These are phyloP conservation scores for Aquilaria yunnanensis DNA, from an alignment of 345 rosid species.

Conservation along the genomic window DNA sequence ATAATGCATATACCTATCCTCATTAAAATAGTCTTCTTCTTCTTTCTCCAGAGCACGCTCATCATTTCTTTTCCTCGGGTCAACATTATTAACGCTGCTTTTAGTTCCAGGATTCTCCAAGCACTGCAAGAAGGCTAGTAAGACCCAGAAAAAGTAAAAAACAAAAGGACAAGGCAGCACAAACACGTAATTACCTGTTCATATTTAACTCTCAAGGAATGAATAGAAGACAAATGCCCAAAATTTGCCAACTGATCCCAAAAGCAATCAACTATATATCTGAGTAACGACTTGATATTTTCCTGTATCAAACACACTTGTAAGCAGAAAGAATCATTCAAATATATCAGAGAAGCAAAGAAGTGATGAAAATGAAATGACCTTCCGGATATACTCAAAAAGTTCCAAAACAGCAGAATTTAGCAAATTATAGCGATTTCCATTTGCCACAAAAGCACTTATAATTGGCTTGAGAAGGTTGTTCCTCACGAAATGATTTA, in stretches of 20 bases:
- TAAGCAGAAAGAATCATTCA: conserved; percentile 14
- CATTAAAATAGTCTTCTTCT: conserved; percentile 98
- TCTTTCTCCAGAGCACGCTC: conserved; percentile 96
- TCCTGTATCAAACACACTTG: conserved; percentile 46
- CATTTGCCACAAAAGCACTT: conserved; percentile 83
- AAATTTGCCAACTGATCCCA: conserved; percentile 71
- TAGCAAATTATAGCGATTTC: conserved; percentile 84
- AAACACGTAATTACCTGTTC: conserved; percentile 50
- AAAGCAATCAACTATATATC: conserved; percentile 72
- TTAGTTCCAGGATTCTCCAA: conserved; percentile 62
- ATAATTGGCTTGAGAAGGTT: conserved; percentile 78
- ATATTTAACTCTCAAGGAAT: conserved; percentile 60
- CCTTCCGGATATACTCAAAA: conserved; percentile 92
- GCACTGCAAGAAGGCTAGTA: conserved; percentile 46
- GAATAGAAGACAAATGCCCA: conserved; percentile 50
- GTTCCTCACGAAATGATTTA: conserved; percentile 74
- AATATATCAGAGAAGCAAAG: conserved; percentile 10
- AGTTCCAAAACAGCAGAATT: conserved; percentile 92
- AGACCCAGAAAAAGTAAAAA: conserved; percentile 6
- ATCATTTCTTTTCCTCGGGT: conserved; percentile 63
- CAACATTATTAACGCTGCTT: conserved; percentile 40
- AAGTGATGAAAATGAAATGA: conserved; percentile 19
- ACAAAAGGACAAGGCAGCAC: conserved; percentile 4
- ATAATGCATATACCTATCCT: conserved; percentile 52
- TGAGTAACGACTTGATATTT: conserved; percentile 68